Evolutionary conservation across 2,329 filamentous ascomycete genomes (phyloP).

Genomic region (Cercospora sesami): DNA sequence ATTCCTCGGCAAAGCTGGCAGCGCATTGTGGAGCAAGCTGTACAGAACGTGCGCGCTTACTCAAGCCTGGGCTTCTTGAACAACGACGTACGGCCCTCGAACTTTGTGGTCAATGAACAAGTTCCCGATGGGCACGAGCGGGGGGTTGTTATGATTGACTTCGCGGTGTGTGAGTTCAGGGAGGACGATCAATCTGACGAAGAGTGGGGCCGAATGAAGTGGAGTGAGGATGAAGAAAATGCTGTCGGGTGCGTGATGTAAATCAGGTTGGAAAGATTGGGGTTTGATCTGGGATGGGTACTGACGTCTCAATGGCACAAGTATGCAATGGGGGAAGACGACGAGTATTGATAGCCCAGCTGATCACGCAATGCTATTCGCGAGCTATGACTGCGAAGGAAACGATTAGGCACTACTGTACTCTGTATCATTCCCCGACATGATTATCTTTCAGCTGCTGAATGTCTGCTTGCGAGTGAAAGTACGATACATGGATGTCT

Average conservation of each 20-base stretch:
- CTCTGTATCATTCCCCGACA: background rate
- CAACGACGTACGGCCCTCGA: background rate
- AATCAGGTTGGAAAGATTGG: background rate
- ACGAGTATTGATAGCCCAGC: background rate
- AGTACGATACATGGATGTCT: background rate
- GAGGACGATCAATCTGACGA: background rate
- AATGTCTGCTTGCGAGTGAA: background rate
- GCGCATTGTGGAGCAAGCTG: background rate
- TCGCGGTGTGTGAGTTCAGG: background rate
- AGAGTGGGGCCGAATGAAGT: background rate
- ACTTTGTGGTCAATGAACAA: background rate
- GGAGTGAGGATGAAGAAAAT: background rate
- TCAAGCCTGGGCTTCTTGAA: background rate
- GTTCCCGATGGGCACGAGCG: background rate
- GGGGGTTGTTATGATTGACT: background rate
- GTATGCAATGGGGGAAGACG: background rate
- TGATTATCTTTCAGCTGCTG: too few relatives aligned
- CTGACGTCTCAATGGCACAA: background rate
- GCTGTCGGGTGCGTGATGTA: background rate
- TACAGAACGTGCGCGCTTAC: background rate
- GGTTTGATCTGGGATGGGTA: background rate
- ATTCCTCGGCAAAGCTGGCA: slow-evolving; percentile 10
- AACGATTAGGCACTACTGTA: background rate
- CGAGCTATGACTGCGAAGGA: background rate
- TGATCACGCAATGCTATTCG: background rate